Evolutionary conservation across 225 moss, liverwort and hornwort species (phyloP).

Genomic region (Rhytidiadelphus loreus): DNA sequence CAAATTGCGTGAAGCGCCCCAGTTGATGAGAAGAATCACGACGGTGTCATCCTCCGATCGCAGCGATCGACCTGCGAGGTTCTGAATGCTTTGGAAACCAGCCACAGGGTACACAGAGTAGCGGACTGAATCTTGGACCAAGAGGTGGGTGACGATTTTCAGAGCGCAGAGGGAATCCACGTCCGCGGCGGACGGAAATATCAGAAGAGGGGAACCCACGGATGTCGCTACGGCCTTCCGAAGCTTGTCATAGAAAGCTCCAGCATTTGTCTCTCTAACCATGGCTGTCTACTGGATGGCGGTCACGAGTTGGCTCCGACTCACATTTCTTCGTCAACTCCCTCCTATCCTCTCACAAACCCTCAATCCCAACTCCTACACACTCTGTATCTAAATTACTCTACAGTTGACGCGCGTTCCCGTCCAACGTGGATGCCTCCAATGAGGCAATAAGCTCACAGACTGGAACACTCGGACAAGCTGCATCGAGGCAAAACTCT

Average conservation of each 20-base stretch:
- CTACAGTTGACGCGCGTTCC: not conserved
- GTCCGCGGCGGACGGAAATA: slow-evolving; percentile 84
- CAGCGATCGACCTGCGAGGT: slow-evolving; percentile 35
- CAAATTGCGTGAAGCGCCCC: slow-evolving; percentile 81
- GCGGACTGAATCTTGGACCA: slow-evolving; percentile 69
- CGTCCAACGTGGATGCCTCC: not conserved
- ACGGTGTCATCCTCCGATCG: slow-evolving; percentile 35
- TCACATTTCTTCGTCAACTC: not conserved
- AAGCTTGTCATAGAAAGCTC: slow-evolving; percentile 69
- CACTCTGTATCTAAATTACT: not conserved
- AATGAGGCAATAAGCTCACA: not conserved
- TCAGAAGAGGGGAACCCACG: slow-evolving; percentile 50
- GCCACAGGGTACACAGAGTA: slow-evolving; percentile 86
- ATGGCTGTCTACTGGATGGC: slow-evolving; percentile 24
- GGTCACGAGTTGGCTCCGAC: not conserved
- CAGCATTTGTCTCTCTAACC: slow-evolving; percentile 78
- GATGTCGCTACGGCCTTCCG: slow-evolving; percentile 52
- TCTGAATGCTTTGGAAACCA: slow-evolving; percentile 55
- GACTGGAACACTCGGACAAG: not conserved
- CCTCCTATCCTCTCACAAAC: not conserved
- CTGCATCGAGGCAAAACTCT: not conserved
- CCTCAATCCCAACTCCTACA: not conserved
- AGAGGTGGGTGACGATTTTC: slow-evolving; percentile 54
- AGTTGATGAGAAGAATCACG: slow-evolving; percentile 75
- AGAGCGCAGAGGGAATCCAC: slow-evolving; percentile 76